Evolutionary conservation across 108 stramenopile species (phyloP), one percentile per base, ranked within the genome.

Genomic region (Epithemia pelagica): DNA sequence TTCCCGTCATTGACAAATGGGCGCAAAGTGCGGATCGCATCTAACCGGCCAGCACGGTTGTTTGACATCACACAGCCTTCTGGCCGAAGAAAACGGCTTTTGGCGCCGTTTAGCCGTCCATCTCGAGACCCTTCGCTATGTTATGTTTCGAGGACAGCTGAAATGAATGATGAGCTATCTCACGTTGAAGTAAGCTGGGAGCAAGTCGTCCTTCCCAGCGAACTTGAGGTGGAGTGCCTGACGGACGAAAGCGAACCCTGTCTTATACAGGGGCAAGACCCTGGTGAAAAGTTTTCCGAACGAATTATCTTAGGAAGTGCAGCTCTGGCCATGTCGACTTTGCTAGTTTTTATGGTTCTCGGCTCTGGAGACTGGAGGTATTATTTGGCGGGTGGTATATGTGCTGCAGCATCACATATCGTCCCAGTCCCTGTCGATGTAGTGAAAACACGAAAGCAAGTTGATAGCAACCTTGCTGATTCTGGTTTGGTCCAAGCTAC

Each of bases 341-440:
- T 46, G 37, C 10, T 46, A 15, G 37, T 46, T 46, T 15, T 74
- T 3, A 25, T 58, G 10, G 33, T 60, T 0, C 32, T 66, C 30
- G 62, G 79, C 8, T 59, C 77, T 33, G 82, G 82, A 24, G 74
- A 72, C 21, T 82, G 82, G 82, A 69, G 91, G 46, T 92, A 75
- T 69, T 92, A 85, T 76, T 52, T 85, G 24, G 87, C 92, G 1
- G 89, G 89, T 29, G 89, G 88, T 27, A 63, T 85, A 28, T 90
- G 86, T 62, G 90, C 93, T 18, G 88, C 93, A 27, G 58, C 78
- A 18, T 90, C 90, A 7, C 93, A 77, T 37, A 81, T 84, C 15
- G 74, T 84, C 32, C 82, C 89, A 26, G 87, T 88, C 15, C 93
- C 93, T 7, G 62, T 94, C 22, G 94, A 95, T 72, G 94, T 92